These are phyloP conservation scores for Metschnikowia kunwiensis DNA, from an alignment of 805 yeast genomes.

Conservation along the genomic window DNA sequence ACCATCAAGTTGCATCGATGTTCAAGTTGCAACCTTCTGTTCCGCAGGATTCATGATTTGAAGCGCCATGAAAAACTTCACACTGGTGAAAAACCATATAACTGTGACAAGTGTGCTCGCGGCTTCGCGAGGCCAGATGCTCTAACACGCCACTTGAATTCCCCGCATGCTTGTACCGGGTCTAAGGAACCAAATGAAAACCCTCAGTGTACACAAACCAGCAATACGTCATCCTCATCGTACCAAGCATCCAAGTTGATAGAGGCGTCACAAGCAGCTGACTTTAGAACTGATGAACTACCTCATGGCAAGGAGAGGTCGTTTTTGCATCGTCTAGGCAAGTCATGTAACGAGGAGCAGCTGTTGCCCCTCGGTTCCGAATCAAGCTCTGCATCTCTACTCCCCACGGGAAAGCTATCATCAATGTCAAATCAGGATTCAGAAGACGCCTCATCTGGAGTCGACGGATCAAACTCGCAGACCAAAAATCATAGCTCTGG, in stretches of 20 bases:
- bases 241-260: conserved; percentile 4
- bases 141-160: conserved; percentile 60
- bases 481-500: neutral
- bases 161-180: conserved; percentile 34
- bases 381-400: conserved; percentile 8
- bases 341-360: conserved; percentile 12
- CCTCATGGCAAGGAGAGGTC: too few species aligned
- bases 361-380: conserved; percentile 16
- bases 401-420: conserved; percentile 5
- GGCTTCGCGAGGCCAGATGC: conserved; percentile 77
- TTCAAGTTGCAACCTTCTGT: conserved; percentile 54
- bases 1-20: conserved; percentile 63
- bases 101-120: conserved; percentile 58
- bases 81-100: conserved; percentile 69
- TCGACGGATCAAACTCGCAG: neutral
- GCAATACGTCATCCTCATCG: conserved; percentile 4
- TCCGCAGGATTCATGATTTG: conserved; percentile 72
- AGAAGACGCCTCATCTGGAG: conserved; percentile 3
- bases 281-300: too few species aligned
- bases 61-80: conserved; percentile 74
- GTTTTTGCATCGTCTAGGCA: conserved; percentile 4
- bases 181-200: conserved; percentile 2
- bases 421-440: conserved; percentile 5
- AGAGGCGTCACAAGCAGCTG: conserved; percentile 1
- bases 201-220: conserved; percentile 5